phyloP scores from a whole-genome alignment of 148 eudicot genomes.

The Fagopyrum tataricum region DNA sequence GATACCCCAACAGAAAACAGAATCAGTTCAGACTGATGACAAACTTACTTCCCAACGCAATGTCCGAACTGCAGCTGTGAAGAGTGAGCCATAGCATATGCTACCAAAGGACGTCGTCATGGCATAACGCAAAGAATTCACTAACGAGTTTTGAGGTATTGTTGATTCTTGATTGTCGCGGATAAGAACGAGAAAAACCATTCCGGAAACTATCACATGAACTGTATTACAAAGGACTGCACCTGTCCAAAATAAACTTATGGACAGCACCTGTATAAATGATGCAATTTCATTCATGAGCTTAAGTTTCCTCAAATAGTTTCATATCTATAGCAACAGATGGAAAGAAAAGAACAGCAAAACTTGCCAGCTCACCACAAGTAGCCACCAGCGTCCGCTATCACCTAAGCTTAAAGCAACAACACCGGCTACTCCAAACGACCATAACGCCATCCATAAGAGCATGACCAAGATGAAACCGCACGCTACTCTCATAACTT shows the following conservation, averaged over 20 bases:
- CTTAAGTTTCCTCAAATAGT: neutral
- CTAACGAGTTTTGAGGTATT: conserved; percentile 74
- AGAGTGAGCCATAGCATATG: conserved; percentile 94
- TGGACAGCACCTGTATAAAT: conserved; percentile 59
- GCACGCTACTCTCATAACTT: conserved; percentile 66
- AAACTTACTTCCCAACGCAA: conserved; percentile 79
- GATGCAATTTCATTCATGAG: conserved; percentile 14
- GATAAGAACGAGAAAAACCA: conserved; percentile 89
- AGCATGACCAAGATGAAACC: conserved; percentile 71
- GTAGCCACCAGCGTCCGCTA: conserved; percentile 94
- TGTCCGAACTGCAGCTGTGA: conserved; percentile 95
- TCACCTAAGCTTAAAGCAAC: conserved; percentile 85
- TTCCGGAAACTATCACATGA: conserved; percentile 91
- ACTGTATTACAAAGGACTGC: conserved; percentile 96
- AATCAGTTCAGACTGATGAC: neutral
- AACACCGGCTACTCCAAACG: conserved; percentile 90
- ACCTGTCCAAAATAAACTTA: conserved; percentile 97
- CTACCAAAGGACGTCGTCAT: conserved; percentile 93
- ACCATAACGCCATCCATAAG: conserved; percentile 79
- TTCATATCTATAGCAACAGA: neutral
- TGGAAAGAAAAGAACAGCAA: conserved; percentile 32
- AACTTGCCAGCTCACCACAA: conserved; percentile 99
- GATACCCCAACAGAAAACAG: neutral
- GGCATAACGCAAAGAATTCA: conserved; percentile 72
- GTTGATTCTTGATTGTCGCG: conserved; percentile 85